Base-by-base conservation (phyloP, 768 basidiomycete genomes). In the Boletus vinaceobasis region DNA sequence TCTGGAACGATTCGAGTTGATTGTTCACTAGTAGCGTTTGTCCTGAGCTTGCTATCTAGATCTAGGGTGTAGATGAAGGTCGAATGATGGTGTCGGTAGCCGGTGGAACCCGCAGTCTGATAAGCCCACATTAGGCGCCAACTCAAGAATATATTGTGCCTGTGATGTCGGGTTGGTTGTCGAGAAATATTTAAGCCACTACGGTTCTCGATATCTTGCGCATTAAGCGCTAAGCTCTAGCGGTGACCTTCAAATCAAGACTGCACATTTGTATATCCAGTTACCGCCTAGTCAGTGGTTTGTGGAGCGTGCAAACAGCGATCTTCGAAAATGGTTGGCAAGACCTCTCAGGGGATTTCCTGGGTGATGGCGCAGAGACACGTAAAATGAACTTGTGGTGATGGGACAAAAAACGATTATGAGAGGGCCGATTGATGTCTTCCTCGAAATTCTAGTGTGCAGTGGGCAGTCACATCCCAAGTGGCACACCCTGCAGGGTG, bases 1-100 rank as follows among this genome's bases (percentile, higher is more conserved):
- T 77, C 31, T 77, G 75, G 75, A 32, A 52, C 10, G 50, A 54
- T 15, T 50, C 29, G 17, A 43, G 7, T 23, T 56, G 33, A 58
- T 6, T 37, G 36, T 26, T 11, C 7, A n/a, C 17, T 27, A 3
- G 31, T 14, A 7, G 5, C 13, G 15, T 32, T 8, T 19, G 29
- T 7, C 29, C n/a, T 7, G 29, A n/a, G 13, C 7, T 45, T 46
- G 31, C 19, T 32, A 14, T 46, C 31, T 45, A 14, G 32, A 32
- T 9, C 13, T 35, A 26, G 23, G 2, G 10, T 11, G 6, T 9
- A 26, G 19, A 32, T 5, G 10, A n/a, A 7, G 29, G 33, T n/a
- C 13, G 35, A 37, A 11, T 47, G 9, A 29, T 21, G 33, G 10
- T 35, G 32, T 35, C 13, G 5, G 32, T 23, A 17, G 19, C 13